A percentile compares a stretch with the other conserved stretches of the same genome.
These are phyloP conservation scores for Pinus albicaulis DNA, from an alignment of 75 land plant genomes.

Conservation along the genomic window DNA sequence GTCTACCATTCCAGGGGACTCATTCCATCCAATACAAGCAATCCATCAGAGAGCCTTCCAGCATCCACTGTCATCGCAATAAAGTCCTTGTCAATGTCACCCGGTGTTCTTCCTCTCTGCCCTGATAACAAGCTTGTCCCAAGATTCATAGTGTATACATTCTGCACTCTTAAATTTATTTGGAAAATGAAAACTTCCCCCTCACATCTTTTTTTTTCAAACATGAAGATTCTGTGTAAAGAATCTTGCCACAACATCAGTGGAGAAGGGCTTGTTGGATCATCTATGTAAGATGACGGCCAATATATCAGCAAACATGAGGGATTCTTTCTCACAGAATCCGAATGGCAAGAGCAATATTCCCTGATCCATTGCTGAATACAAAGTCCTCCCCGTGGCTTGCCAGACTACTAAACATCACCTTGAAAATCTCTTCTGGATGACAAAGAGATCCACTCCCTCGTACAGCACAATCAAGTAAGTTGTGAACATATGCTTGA, in stretches of 20 bases:
- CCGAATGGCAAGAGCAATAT: slow-evolving; percentile 34
- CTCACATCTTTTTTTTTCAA: slow-evolving; percentile 40
- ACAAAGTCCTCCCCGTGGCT: slow-evolving; percentile 40
- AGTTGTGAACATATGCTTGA: slow-evolving; percentile 53
- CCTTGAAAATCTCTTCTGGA: slow-evolving; percentile 51
- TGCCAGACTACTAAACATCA: slow-evolving; percentile 43
- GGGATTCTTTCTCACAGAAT: slow-evolving; percentile 54
- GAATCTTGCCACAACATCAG: slow-evolving; percentile 35
- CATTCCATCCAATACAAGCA: slow-evolving; percentile 53
- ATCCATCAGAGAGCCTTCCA: slow-evolving; percentile 33
- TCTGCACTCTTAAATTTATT: slow-evolving; percentile 44
- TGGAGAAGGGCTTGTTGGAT: slow-evolving; percentile 38
- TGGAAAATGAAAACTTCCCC: slow-evolving; percentile 15
- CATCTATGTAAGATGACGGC: slow-evolving; percentile 47
- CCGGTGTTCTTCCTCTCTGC: slow-evolving; percentile 32
- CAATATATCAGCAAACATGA: slow-evolving; percentile 33
- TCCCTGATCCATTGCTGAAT: slow-evolving; percentile 20
- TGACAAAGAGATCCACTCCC: slow-evolving; percentile 57
- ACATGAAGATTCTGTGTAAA: slow-evolving; percentile 33
- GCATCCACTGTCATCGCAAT: slow-evolving; percentile 32
- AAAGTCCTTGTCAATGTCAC: slow-evolving; percentile 44
- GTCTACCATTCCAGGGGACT: slow-evolving; percentile 39
- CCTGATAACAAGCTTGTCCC: slow-evolving; percentile 43
- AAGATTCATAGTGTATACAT: slow-evolving; percentile 35
- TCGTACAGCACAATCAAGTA: slow-evolving; percentile 57